These are phyloP conservation scores for Tolypocladium endophyticum DNA, from an alignment of 2,329 filamentous ascomycete genomes.

Conservation along the genomic window DNA sequence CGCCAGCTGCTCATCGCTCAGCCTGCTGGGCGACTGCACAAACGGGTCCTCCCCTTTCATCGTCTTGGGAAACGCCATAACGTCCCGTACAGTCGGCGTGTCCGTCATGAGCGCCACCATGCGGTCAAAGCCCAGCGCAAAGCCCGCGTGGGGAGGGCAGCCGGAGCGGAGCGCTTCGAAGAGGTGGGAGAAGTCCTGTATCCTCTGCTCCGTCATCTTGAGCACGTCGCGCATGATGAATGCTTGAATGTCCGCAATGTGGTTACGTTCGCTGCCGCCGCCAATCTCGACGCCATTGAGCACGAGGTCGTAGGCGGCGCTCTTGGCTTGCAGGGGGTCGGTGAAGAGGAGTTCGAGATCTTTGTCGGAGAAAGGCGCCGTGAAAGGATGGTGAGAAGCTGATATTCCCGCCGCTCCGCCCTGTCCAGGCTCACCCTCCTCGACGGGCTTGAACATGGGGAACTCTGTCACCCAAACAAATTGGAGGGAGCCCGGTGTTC, in stretches of 20 bases:
- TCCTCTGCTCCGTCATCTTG: conserved; percentile 59
- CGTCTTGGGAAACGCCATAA: conserved; percentile 94
- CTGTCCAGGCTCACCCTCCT: conserved; percentile 59
- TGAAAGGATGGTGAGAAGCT: conserved; percentile 93
- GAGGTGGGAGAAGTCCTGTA: conserved; percentile 78
- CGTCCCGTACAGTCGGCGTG: conserved; percentile 71
- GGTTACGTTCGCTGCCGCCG: conserved; percentile 86
- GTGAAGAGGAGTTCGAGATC: conserved; percentile 68
- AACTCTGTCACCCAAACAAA: conserved; percentile 88
- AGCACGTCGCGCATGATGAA: conserved; percentile 77
- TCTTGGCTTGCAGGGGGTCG: conserved; percentile 61
- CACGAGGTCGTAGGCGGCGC: conserved; percentile 91
- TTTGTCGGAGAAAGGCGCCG: conserved; percentile 60
- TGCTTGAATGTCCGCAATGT: conserved; percentile 71
- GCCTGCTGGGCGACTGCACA: conserved; percentile 63
- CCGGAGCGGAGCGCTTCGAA: conserved; percentile 73
- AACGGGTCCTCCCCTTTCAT: conserved; percentile 80
- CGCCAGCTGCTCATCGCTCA: conserved; percentile 47
- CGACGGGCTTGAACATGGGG: conserved; percentile 76
- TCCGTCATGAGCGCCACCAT: conserved; percentile 71
- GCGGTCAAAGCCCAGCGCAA: conserved; percentile 87
- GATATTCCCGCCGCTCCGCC: conserved; percentile 71
- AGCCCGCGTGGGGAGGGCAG: conserved; percentile 89
- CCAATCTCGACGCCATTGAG: conserved; percentile 92
- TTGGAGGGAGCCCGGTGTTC: conserved; percentile 35